Base-by-base conservation (phyloP, 169 alveolate genomes). In the Cryptosporidium canis region DNA sequence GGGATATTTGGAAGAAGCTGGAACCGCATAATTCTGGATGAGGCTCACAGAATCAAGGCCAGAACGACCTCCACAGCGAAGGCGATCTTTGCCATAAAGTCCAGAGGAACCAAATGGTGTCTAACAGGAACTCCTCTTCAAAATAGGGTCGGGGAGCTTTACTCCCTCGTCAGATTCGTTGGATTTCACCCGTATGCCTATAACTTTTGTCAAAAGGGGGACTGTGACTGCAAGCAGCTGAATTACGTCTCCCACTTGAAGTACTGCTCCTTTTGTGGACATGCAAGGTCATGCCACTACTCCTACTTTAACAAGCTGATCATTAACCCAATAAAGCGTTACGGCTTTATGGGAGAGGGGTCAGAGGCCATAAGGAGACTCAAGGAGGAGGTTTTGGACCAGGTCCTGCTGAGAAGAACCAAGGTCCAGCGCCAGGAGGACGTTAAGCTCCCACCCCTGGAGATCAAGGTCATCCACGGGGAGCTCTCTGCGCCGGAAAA, bases 81-180 rank as follows among this genome's bases (percentile, higher is more conserved):
- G 85, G 97, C 94, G 7, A 94, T 93, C 0, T 93, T 93, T 83
- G 94, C 94, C 47, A 77, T 94, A 56, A 71, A 91, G 18, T 91
- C 95, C 39, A 92, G 95, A 12, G 93, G 93, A 18, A 90, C 96
- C 87, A 95, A 97, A 83, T 96, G 98, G 98, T 95, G 98, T 85
- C 94, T 97, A 82, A 96, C 99, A 12, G 99, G 99, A 29, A 98
- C 99, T 1, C 99, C 99, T 7, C 94, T 98, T 24, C 98, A 97
- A 91, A 98, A 98, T 92, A 93, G 99, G 39, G 95, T 98, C 16
- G 97, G 97, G 41, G 99, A 98, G 87, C 93, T 98, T 71, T 97
- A 95, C 95, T 92, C 98, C 66, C 93, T 98, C 51, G 91, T 98
- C 33, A 94, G 98, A 67, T 97, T 97, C 90, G 67, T 98, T 61